Evolutionary conservation across 2,329 filamentous ascomycete species (phyloP).

Genomic region (Xylaria sp.): DNA sequence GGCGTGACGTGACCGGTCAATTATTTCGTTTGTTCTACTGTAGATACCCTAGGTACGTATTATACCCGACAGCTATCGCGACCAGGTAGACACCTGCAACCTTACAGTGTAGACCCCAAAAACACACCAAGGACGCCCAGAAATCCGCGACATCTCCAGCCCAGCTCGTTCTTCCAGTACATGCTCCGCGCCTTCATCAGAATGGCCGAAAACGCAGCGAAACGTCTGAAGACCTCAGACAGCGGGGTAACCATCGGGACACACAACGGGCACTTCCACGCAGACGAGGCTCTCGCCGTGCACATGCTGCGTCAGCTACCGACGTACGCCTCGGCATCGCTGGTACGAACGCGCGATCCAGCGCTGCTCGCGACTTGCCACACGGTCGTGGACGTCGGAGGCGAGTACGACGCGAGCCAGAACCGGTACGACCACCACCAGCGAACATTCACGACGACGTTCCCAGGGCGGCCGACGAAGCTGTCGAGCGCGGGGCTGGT

Average conservation of each 20-base stretch:
- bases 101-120: background rate
- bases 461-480: constrained; percentile 84
- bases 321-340: constrained; percentile 71
- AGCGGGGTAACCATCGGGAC: constrained; percentile 75
- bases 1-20: background rate
- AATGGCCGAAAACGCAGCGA: constrained; percentile 75
- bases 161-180: background rate
- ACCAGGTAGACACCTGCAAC: background rate
- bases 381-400: constrained; percentile 97
- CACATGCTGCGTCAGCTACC: constrained; percentile 93
- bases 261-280: constrained; percentile 98
- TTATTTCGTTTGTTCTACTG: background rate
- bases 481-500: constrained; percentile 93
- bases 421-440: constrained; percentile 98
- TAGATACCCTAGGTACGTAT: background rate
- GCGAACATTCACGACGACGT: constrained; percentile 83
- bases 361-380: constrained; percentile 79
- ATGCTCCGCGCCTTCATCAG: constrained; percentile 52
- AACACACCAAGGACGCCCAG: background rate
- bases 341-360: constrained; percentile 88
- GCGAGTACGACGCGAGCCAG: constrained; percentile 78
- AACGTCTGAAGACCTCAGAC: constrained; percentile 79
- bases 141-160: background rate
- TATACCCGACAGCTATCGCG: background rate
- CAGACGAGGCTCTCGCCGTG: constrained; percentile 95